phyloP scores from a whole-genome alignment of 2,329 filamentous ascomycete species.

The Cordyceps pruinosa region DNA sequence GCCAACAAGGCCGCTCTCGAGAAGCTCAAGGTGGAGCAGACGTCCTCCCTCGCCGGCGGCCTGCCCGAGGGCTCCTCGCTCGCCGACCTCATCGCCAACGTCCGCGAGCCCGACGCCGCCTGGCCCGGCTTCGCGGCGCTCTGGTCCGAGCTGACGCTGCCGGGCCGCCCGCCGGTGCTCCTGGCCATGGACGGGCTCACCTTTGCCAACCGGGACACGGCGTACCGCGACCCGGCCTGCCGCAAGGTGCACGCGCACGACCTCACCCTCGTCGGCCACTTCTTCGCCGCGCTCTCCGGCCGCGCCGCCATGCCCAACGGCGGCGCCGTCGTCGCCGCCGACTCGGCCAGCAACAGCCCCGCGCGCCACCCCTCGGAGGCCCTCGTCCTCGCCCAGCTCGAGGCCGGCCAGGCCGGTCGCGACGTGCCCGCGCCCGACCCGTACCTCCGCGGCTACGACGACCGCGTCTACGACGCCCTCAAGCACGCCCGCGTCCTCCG shows the following conservation, averaged over 20 bases:
- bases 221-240: slow-evolving; percentile 66
- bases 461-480: slow-evolving; percentile 47
- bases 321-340: slow-evolving; percentile 70
- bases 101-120: slow-evolving; percentile 67
- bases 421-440: slow-evolving; percentile 41
- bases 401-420: slow-evolving; percentile 34
- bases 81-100: slow-evolving; percentile 60
- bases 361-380: slow-evolving; percentile 60
- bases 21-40: slow-evolving; percentile 36
- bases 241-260: slow-evolving; percentile 81
- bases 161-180: slow-evolving; percentile 53
- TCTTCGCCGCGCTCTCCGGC: slow-evolving; percentile 65
- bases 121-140: slow-evolving; percentile 76
- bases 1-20: slow-evolving; percentile 64
- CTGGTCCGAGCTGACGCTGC: slow-evolving; percentile 66
- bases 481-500: slow-evolving; percentile 45
- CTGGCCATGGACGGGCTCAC: slow-evolving; percentile 72
- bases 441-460: slow-evolving; percentile 50
- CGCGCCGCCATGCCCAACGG: slow-evolving; percentile 57
- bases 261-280: slow-evolving; percentile 66
- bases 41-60: slow-evolving; percentile 37
- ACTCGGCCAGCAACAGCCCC: slow-evolving; percentile 59
- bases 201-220: slow-evolving; percentile 72
- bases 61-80: slow-evolving; percentile 55
- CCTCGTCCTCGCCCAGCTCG: slow-evolving; percentile 54